Evolutionary conservation across 2,329 filamentous ascomycete species (phyloP).

Genomic region (Claviceps sp.): DNA sequence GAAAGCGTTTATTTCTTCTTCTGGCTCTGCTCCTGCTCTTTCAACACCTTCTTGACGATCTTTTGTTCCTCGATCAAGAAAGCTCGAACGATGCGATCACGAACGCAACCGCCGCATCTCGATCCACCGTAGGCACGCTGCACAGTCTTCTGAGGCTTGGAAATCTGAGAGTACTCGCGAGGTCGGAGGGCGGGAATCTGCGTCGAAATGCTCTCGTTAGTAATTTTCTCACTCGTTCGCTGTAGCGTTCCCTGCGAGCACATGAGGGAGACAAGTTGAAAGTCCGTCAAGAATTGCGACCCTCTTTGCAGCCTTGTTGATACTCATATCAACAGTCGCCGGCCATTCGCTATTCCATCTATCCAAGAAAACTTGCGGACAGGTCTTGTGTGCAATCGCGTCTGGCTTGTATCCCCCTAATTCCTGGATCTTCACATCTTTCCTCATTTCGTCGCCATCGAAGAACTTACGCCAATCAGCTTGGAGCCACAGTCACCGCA

Average conservation of each 20-base stretch:
- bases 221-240: neutral
- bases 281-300: too few relatives aligned
- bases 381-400: neutral
- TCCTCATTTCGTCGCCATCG: slow-evolving; percentile 8
- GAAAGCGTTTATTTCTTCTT: slow-evolving; percentile 53
- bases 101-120: slow-evolving; percentile 96
- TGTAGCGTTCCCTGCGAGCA: too few relatives aligned
- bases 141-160: slow-evolving; percentile 98
- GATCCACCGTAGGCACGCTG: slow-evolving; percentile 97
- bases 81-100: slow-evolving; percentile 92
- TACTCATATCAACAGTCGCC: neutral
- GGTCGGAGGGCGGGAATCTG: slow-evolving; percentile 93
- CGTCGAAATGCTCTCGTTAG: slow-evolving; percentile 6
- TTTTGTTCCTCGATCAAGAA: slow-evolving; percentile 99
- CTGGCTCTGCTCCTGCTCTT: slow-evolving; percentile 76
- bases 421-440: neutral
- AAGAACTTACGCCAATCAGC: slow-evolving; percentile 82
- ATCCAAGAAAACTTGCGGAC: neutral
- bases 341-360: neutral
- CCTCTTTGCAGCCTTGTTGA: too few relatives aligned
- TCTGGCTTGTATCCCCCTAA: neutral
- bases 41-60: slow-evolving; percentile 99
- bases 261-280: too few relatives aligned
- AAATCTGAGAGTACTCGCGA: slow-evolving; percentile 94
- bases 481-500: slow-evolving; percentile 98